phyloP scores from a whole-genome alignment of 768 basidiomycete species.

The Tulasnella sp. region DNA sequence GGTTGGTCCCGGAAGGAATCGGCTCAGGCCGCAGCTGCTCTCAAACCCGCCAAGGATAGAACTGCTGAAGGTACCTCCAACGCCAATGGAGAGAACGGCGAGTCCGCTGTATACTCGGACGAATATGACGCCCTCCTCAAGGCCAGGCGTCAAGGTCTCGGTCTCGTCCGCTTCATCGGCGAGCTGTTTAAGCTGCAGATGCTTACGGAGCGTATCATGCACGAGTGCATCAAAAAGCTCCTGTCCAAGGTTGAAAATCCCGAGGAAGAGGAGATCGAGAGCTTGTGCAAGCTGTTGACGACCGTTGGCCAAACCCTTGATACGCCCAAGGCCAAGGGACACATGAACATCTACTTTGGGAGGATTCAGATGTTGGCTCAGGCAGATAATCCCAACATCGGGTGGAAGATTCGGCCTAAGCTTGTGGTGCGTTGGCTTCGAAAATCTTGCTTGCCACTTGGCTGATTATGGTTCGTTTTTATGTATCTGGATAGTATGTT shows the following conservation, averaged over 20 bases:
- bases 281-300: constrained; percentile 85
- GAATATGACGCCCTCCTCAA: constrained; percentile 97
- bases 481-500: too few species aligned
- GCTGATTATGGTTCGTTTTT: too few species aligned
- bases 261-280: constrained; percentile 98
- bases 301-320: constrained; percentile 88
- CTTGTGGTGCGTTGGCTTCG: too few species aligned
- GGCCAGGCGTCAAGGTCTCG: constrained; percentile 95
- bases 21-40: constrained; percentile 81
- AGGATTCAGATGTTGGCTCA: constrained; percentile 85
- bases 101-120: constrained; percentile 83
- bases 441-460: too few species aligned
- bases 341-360: constrained; percentile 91
- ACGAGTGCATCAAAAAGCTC: constrained; percentile 96
- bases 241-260: constrained; percentile 87
- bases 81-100: constrained; percentile 45
- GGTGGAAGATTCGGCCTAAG: constrained; percentile 92
- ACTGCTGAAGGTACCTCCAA: too few species aligned
- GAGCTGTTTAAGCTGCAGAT: constrained; percentile 99
- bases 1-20: constrained; percentile 91
- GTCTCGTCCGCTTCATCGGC: constrained; percentile 97
- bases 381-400: constrained; percentile 72
- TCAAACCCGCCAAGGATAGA: constrained; percentile 62
- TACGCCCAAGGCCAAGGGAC: constrained; percentile 73
- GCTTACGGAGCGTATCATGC: constrained; percentile 98